These are phyloP conservation scores for Narthecium ossifragum DNA, from an alignment of 106 monocot genomes.

Conservation along the genomic window DNA sequence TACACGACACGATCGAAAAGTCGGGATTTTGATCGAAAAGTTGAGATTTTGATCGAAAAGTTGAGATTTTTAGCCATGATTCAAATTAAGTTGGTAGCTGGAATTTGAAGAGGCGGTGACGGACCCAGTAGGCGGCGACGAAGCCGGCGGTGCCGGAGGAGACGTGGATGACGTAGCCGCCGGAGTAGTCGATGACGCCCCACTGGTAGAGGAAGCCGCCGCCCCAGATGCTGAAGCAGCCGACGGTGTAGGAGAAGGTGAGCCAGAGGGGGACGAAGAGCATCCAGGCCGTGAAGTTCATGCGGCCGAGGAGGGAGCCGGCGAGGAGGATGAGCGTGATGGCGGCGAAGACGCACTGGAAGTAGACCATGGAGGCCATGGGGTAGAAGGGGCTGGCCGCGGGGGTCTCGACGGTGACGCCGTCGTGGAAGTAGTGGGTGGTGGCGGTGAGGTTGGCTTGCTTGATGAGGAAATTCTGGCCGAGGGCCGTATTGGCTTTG, in stretches of 20 bases:
- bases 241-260: conserved; percentile 50
- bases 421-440: conserved; percentile 23
- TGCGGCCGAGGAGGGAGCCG: conserved; percentile 47
- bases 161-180: conserved; percentile 50
- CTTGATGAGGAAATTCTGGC: conserved; percentile 35
- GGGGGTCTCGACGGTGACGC: conserved; percentile 24
- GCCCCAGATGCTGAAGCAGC: conserved; percentile 43
- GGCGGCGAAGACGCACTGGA: conserved; percentile 52
- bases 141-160: conserved; percentile 44
- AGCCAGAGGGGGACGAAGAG: conserved; percentile 57
- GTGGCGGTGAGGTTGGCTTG: conserved; percentile 33
- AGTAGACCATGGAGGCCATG: conserved; percentile 60
- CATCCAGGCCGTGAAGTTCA: conserved; percentile 59
- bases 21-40: too few relatives aligned
- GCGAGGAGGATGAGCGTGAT: conserved; percentile 49
- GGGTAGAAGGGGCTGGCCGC: conserved; percentile 31
- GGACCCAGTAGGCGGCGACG: conserved; percentile 43
- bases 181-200: conserved; percentile 50
- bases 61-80: too few relatives aligned
- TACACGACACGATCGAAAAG: background rate
- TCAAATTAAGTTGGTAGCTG: too few relatives aligned
- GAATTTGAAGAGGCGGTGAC: too few relatives aligned
- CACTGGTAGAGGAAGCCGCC: conserved; percentile 50
- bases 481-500: conserved; percentile 35
- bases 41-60: too few relatives aligned